Evolutionary conservation across 1,284 basidiomycete genomes (phyloP).

Genomic region (Cryptococcus sp.): DNA sequence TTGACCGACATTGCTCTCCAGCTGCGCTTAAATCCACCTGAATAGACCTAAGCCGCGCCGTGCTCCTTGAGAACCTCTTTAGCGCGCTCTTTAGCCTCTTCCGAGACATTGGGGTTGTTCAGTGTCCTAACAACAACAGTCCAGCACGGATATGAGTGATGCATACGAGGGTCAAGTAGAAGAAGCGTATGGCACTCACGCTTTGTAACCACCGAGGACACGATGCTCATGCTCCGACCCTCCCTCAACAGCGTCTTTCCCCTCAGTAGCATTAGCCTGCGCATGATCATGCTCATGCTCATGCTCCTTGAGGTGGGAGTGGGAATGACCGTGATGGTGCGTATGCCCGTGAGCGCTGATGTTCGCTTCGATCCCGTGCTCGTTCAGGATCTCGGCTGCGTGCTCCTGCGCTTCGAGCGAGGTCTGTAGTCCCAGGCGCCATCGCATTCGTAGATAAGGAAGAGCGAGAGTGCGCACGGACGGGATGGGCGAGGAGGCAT

Average conservation of each 20-base stretch:
- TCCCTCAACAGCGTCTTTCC: slow-evolving; percentile 1
- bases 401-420: slow-evolving; percentile 19
- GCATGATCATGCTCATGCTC: not conserved
- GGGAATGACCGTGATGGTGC: not conserved
- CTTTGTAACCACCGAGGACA: slow-evolving; percentile 32
- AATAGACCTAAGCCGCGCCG: slow-evolving; percentile 2
- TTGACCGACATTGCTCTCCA: not conserved
- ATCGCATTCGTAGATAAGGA: not conserved
- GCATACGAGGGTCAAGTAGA: too few relatives aligned
- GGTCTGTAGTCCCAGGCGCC: slow-evolving; percentile 2
- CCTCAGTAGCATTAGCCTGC: not conserved
- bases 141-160: not conserved
- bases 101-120: slow-evolving; percentile 26
- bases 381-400: slow-evolving; percentile 14
- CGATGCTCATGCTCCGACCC: slow-evolving; percentile 20
- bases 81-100: slow-evolving; percentile 31
- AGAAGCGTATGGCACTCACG: slow-evolving; percentile 16
- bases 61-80: slow-evolving; percentile 18
- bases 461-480: too few relatives aligned
- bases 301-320: not conserved
- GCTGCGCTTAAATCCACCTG: not conserved
- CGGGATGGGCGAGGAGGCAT: too few relatives aligned
- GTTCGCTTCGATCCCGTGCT: slow-evolving; percentile 10
- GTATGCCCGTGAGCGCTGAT: not conserved
- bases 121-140: slow-evolving; percentile 21